Base-by-base conservation (phyloP, 768 basidiomycete species). In the Russula vinacea region DNA sequence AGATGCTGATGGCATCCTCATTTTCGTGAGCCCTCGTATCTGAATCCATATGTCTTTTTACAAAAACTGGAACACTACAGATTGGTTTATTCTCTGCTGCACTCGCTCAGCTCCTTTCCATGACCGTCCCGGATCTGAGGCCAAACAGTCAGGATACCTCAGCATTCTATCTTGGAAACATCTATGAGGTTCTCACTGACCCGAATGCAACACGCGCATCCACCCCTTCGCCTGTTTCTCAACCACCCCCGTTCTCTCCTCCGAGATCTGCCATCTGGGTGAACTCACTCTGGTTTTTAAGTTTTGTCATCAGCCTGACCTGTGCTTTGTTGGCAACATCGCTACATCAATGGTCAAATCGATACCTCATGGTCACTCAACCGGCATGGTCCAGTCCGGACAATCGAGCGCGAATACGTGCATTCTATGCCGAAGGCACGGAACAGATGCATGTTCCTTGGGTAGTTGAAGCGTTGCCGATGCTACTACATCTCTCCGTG, bases 251-350 rank as follows among this genome's bases (percentile, higher is more conserved):
- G 1, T 62, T 47, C 53, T 47, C 60, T 39, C 60, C 60, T 6
- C 44, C 60, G 14, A 35, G 2, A 47, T 55, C 19, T 19, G 32
- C 45, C 17, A 1, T 62, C 33, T 55, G 33, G 53, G 60, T 62
- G 26, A 55, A 56, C 10, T 26, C 54, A 7, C 60, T 62, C 35
- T 62, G 60, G 60, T 39, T 49, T 19, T 9, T 56, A 53, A 62
- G 60, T 11, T 49, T 62, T 10, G 35, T n/a, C 5, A 39, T 62
- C n/a, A 39, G 45, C 16, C 60, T 62, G 2, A 56, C 45, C 1
- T 42, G 33, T 16, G 60, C 33, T 2, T 2, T 49, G 11, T 24
- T 62, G 22, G 54, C 60, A 0, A 40, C 44, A 5, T 35, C 42
- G 29, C 3, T 60, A 9, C n/a, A 44, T 1, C 59, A 60, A 32